Evolutionary conservation across 2,329 filamentous ascomycete genomes (phyloP), one percentile per base, ranked within the genome.

Genomic region (Hypoxylon sp.): DNA sequence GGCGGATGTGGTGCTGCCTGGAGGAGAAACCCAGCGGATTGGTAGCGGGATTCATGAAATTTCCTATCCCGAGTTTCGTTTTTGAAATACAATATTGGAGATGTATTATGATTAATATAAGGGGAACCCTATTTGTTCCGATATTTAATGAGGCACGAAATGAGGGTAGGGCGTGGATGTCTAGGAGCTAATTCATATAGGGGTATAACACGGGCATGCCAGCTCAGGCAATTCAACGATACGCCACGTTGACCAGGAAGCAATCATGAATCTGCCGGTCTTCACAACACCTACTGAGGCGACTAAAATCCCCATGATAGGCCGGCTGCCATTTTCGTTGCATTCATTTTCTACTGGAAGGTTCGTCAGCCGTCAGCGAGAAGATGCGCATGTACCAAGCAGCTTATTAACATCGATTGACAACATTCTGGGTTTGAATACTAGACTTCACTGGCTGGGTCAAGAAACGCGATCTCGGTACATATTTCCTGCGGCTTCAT

Each of bases 1-100:
- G 11, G 75, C 75, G 0, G 70, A 72, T 13, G 73, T 77, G 5
- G 54, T 56, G 0, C 19, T 77, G 13, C 75, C 75, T 0, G 67
- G 8, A 44, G 56, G n/a, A 67, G 57, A 9, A 22, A 65, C 61
- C 5, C 24, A 47, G 22, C 59, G 17, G 14, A 69, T 76, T 13
- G 74, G 75, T 3, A 76, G 75, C 56, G 75, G 75, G 2, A 73
- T 26, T 13, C 60, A 75, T 64, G 42, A 37, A 2, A 74, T 75
- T 29, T 60, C 26, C 2, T 59, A 73, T 29, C 51, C 69, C 4
- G 63, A 53, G 5, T 71, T 69, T 63, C 63, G 53, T 33, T 13
- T 56, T 22, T 55, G 19, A 54, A 14, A 17, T 33, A 26, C 4
- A 51, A 31, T 54, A 44, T n/a, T 17, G 6, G 29, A 9, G 29